A percentile compares a stretch with the other conserved stretches of the same genome.
phyloP scores from a whole-genome alignment of 2,329 filamentous ascomycete genomes.

The Zalaria sp. region DNA sequence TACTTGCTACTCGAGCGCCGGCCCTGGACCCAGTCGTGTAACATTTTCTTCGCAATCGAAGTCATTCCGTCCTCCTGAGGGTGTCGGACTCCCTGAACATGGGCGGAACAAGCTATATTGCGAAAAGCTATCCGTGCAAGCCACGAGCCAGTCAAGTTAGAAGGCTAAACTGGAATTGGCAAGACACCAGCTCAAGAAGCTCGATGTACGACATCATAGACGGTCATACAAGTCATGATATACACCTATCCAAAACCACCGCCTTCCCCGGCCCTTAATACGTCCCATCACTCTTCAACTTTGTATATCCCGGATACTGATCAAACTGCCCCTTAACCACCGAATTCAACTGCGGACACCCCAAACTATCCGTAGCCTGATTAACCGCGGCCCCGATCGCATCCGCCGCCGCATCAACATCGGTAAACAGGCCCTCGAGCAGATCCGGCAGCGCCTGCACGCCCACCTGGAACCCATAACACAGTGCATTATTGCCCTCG shows the following conservation, averaged over 20 bases:
- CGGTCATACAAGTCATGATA: too few relatives aligned
- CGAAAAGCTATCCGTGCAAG: too few relatives aligned
- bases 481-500: slow-evolving; percentile 34
- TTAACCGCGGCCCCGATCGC: slow-evolving; percentile 21
- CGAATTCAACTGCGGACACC: slow-evolving; percentile 13
- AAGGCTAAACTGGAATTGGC: too few relatives aligned
- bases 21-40: too few relatives aligned
- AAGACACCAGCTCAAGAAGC: too few relatives aligned
- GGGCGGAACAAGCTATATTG: too few relatives aligned
- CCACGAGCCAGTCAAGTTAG: too few relatives aligned
- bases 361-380: slow-evolving; percentile 6
- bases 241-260: neutral
- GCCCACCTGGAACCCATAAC: slow-evolving; percentile 28
- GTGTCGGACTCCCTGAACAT: too few relatives aligned
- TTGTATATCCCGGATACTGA: slow-evolving; percentile 14
- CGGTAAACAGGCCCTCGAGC: slow-evolving; percentile 22
- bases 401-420: slow-evolving; percentile 17
- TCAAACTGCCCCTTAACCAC: slow-evolving; percentile 14
- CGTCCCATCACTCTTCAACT: slow-evolving; percentile 5
- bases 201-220: too few relatives aligned
- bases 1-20: too few relatives aligned
- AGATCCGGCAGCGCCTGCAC: slow-evolving; percentile 29
- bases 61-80: too few relatives aligned
- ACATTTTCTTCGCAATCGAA: too few relatives aligned
- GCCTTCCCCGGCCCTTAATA: neutral